Percentiles rank a stretch among this genome's conserved stretches.
phyloP scores from a whole-genome alignment of 2,329 filamentous ascomycete genomes.

The Xylogone sp. region DNA sequence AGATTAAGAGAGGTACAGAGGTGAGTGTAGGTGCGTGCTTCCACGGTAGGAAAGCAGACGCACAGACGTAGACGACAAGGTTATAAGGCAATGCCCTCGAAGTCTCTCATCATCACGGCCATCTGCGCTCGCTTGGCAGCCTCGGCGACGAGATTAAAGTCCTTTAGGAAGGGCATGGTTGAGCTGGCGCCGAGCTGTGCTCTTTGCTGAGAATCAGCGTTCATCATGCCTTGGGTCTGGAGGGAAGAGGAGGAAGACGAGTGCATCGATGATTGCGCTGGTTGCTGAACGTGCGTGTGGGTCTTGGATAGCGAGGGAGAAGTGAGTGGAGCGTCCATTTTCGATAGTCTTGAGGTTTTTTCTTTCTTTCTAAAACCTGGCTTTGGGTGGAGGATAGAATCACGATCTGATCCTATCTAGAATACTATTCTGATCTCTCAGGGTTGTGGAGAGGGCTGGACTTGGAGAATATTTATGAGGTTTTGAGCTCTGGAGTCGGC shows the following conservation, averaged over 20 bases:
- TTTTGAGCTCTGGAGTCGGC: neutral
- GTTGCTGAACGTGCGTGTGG: constrained; percentile 19
- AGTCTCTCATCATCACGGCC: constrained; percentile 80
- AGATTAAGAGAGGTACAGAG: too few species aligned
- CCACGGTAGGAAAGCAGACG: too few species aligned
- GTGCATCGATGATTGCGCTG: constrained; percentile 12
- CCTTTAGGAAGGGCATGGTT: constrained; percentile 63
- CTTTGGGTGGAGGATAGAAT: constrained; percentile 39
- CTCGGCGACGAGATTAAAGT: constrained; percentile 85
- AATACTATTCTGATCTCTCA: too few species aligned
- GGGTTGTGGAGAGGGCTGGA: too few species aligned
- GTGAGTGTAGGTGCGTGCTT: too few species aligned
- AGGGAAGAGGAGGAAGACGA: constrained; percentile 15
- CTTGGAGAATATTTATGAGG: too few species aligned
- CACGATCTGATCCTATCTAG: too few species aligned
- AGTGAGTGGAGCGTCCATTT: constrained; percentile 34
- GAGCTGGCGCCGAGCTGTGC: constrained; percentile 43
- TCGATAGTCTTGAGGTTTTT: too few species aligned
- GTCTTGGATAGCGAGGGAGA: constrained; percentile 22
- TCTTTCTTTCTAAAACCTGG: too few species aligned
- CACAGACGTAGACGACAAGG: neutral
- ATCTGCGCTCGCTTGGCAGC: constrained; percentile 91
- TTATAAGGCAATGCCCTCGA: constrained; percentile 50
- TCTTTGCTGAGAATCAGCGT: neutral
- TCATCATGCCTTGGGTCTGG: constrained; percentile 13